These are phyloP conservation scores for Aphelidium insulamus DNA, from an alignment of 371 early-diverging fungal species.

Conservation along the genomic window DNA sequence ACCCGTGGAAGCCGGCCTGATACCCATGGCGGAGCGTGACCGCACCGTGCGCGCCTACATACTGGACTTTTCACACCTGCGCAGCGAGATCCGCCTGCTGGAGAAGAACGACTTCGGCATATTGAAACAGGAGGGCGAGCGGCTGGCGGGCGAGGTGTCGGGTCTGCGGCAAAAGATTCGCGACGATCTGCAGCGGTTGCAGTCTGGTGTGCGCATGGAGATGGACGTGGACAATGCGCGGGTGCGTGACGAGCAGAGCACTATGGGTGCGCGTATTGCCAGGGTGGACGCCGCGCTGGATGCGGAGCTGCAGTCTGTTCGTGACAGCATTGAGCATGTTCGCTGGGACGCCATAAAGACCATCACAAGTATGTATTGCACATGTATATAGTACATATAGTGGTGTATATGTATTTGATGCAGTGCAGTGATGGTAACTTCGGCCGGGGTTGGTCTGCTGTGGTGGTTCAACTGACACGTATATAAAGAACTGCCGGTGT, in stretches of 20 bases:
- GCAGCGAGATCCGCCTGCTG: conserved; percentile 61
- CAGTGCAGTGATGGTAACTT: no score
- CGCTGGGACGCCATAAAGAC: no score
- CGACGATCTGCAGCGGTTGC: conserved; percentile 65
- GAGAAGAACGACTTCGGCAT: conserved; percentile 75
- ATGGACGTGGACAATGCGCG: conserved; percentile 72
- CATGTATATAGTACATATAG: no score
- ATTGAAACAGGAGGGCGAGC: conserved; percentile 60
- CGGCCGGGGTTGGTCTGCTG: no score
- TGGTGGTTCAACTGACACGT: no score
- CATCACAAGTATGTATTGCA: no score
- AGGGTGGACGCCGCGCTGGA: no score
- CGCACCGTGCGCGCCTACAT: conserved; percentile 63
- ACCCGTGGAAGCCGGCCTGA: background rate
- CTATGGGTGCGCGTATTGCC: no score
- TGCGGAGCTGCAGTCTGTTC: no score
- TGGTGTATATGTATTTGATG: no score
- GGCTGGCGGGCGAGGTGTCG: conserved; percentile 48
- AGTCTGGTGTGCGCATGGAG: conserved; percentile 68
- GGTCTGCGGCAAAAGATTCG: conserved; percentile 47
- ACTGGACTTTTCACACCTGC: conserved; percentile 73
- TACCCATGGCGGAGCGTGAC: background rate
- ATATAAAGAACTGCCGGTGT: no score
- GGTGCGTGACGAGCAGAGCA: conserved; percentile 57
- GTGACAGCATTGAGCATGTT: no score